A percentile compares a stretch with the other conserved stretches of the same genome.
phyloP scores from a whole-genome alignment of 352 stramenopile species.

The Pythium aristosporum region DNA sequence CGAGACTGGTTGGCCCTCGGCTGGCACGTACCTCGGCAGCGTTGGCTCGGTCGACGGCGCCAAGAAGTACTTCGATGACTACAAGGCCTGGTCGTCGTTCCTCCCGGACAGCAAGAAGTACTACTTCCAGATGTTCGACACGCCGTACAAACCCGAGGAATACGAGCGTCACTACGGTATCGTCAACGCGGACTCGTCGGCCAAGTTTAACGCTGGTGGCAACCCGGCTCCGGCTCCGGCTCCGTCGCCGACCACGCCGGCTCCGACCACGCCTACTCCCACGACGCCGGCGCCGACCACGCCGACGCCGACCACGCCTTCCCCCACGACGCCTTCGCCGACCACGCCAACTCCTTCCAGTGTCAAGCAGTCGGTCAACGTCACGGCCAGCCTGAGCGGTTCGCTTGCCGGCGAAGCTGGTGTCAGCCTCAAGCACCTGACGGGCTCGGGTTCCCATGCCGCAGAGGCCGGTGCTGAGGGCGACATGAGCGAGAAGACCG shows the following conservation, averaged over 20 bases:
- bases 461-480: constrained; percentile 5
- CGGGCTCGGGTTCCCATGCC: constrained; percentile 14
- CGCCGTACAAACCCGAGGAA: constrained; percentile 33
- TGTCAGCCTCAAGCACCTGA: background rate
- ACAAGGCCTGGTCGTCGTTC: constrained; percentile 54
- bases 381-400: constrained; percentile 14
- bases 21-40: constrained; percentile 42
- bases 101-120: constrained; percentile 52
- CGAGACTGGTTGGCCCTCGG: constrained; percentile 63
- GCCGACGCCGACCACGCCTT: constrained; percentile 11
- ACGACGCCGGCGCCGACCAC: constrained; percentile 20
- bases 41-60: constrained; percentile 34
- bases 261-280: constrained; percentile 14
- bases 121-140: constrained; percentile 84
- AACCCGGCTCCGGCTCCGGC: constrained; percentile 23
- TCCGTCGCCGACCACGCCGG: constrained; percentile 12
- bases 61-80: constrained; percentile 51
- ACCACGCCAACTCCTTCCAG: background rate
- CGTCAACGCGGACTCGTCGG: constrained; percentile 35
- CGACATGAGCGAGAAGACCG: background rate
- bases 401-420: constrained; percentile 13
- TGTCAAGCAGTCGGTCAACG: constrained; percentile 8
- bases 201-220: constrained; percentile 46
- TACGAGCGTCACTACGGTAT: constrained; percentile 64
- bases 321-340: constrained; percentile 28